Evolutionary conservation across 1,284 basidiomycete genomes (phyloP), one percentile per base, ranked within the genome.

Genomic region (Trametes polyzona): DNA sequence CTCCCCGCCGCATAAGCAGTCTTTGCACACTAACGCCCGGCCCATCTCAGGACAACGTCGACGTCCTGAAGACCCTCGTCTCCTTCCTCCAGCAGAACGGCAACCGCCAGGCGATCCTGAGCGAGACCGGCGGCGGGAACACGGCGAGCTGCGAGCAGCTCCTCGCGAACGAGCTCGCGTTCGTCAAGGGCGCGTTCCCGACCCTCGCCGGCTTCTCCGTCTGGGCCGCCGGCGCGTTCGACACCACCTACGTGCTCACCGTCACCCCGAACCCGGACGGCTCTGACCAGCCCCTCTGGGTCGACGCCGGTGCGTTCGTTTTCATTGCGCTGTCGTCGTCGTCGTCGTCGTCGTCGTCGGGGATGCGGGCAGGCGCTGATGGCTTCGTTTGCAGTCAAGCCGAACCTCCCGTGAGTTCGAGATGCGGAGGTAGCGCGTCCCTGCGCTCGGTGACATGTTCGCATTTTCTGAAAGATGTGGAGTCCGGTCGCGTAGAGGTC

Each of bases 71-170:
- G 33, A 76, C 74, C 14, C 76, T 85, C 19, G 76, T 78, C 33
- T 63, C 63, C 37, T 85, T 77, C 74, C 72, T 86, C 35, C 66
- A 79, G 57, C 47, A 67, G 14, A 80, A 81, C 62, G 81, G 80
- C 26, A 76, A 78, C 65, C 76, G 83, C 41, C 80, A 83, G 65
- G 83, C 83, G 2, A 72, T 86, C 62, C 71, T 84, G 26, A 79
- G 78, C 55, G 84, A 86, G 71, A 83, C 82, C 29, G 83, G 84
- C 30, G 83, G 82, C 48, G 83, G 81, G 57, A 81, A 81, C 59
- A 81, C 80, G 19, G 64, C 73, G 5, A 80, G 77, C 61, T 82
- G 80, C 70, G 75, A 80, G 63, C 55, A 81, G 77, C 50, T n/a
- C n/a, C 66, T 83, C 21, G 71, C 69, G 4, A 63, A 73, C 48